Percentiles rank a stretch among this genome's conserved stretches.
These are phyloP conservation scores for Aspergillus mulundensis DNA, from an alignment of 495 filamentous ascomycete species.

Conservation along the genomic window DNA sequence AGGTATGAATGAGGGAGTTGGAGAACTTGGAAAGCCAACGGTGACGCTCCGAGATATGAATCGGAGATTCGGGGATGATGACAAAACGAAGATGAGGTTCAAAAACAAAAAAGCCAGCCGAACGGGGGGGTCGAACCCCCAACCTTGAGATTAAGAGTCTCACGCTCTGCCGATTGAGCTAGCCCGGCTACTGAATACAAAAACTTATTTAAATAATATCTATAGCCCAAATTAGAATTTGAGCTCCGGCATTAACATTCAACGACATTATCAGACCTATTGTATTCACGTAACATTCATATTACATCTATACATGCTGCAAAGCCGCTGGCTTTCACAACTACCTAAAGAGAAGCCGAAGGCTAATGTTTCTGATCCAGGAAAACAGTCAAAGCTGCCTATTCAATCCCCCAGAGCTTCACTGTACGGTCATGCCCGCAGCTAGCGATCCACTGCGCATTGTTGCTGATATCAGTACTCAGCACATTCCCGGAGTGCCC, in stretches of 20 bases:
- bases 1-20: too few species aligned
- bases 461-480: conserved; percentile 77
- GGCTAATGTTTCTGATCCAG: neutral
- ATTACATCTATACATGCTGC: too few species aligned
- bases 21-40: too few species aligned
- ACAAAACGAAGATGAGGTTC: neutral
- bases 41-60: neutral
- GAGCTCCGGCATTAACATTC: too few species aligned
- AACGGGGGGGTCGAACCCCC: conserved; percentile 55
- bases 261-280: too few species aligned
- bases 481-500: conserved; percentile 91
- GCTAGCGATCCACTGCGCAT: conserved; percentile 88
- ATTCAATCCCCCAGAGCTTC: conserved; percentile 92
- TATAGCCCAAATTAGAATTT: too few species aligned
- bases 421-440: conserved; percentile 92
- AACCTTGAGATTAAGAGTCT: conserved; percentile 60
- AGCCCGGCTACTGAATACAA: conserved; percentile 33
- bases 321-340: too few species aligned
- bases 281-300: too few species aligned
- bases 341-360: neutral
- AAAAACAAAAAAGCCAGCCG: conserved; percentile 2
- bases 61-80: neutral
- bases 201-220: too few species aligned
- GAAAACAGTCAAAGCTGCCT: conserved; percentile 23
- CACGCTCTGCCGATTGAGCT: conserved; percentile 60